Evolutionary conservation across 257 asterid genomes (phyloP), one percentile per base, ranked within the genome.

Genomic region (Leptodermis oblonga): DNA sequence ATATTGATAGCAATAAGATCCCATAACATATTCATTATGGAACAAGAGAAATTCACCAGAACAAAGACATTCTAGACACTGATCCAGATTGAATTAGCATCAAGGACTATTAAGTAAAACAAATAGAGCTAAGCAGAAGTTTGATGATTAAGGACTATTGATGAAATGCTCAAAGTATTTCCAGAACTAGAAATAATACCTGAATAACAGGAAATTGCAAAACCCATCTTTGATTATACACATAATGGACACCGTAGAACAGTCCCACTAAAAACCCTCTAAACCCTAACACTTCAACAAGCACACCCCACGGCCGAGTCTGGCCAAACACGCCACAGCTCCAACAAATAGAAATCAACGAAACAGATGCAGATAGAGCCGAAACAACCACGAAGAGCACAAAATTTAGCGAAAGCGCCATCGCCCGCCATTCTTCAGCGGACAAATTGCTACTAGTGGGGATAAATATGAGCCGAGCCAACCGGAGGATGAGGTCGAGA

Each of bases 191-290:
- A 33, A 54, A 28, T 6, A 54, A 36, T 74, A 94, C 99, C 97
- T 94, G 99, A 74, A 94, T 71, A 45, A 94, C 85, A 20, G 97
- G 99, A 75, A 94, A 94, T 26, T 74, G 85, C 74, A 91, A 76
- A 70, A 91, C 89, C 97, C 97, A 91, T 63, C 97, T 84, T 78
- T 76, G 76, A 74, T 73, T 79, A 73, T 77, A 89, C 52, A 87
- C 88, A 67, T 81, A 94, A 66, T 78, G 82, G 69, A 87, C 28
- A 41, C 93, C 97, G 73, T 91, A 94, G 15, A 85, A 28, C 56
- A 85, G 53, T 1, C 99, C 99, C 54, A 86, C 34, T 62, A 79
- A 68, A 67, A 83, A 81, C 66, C 97, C 96, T 77, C 96, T 84
- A 78, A 88, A 82, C 69, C 92, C 95, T 80, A 88, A 34, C 54